Evolutionary conservation across 31 red algal species (phyloP).

Genomic region (Odonthalia washingtoniensis): DNA sequence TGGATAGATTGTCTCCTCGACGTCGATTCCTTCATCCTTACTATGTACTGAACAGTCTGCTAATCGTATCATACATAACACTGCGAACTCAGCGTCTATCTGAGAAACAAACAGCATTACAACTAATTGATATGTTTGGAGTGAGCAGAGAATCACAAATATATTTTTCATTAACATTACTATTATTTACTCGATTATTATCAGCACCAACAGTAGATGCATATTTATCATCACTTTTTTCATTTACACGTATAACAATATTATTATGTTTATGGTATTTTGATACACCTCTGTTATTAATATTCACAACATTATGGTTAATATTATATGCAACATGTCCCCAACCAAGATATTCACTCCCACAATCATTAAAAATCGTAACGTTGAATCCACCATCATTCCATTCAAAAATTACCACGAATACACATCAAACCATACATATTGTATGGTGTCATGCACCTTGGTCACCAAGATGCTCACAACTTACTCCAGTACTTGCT

Average conservation of each 20-base stretch:
- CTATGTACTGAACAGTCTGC: conserved; percentile 66
- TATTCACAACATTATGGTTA: conserved; percentile 61
- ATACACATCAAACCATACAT: conserved; percentile 60
- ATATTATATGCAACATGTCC: conserved; percentile 60
- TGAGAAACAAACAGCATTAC: conserved; percentile 33
- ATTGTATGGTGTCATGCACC: conserved; percentile 76
- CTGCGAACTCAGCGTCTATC: conserved; percentile 67
- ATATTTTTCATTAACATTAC: conserved; percentile 59
- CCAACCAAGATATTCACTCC: conserved; percentile 61
- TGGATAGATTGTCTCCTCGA: too few species aligned
- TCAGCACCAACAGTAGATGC: conserved; percentile 79
- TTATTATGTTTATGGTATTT: conserved; percentile 66
- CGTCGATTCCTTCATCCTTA: conserved; percentile 74
- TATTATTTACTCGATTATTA: conserved; percentile 63
- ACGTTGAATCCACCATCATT: conserved; percentile 68
- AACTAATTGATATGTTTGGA: conserved; percentile 63
- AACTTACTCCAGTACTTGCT: conserved; percentile 71
- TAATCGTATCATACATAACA: conserved; percentile 48
- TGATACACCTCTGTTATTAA: conserved; percentile 24
- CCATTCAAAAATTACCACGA: conserved; percentile 52
- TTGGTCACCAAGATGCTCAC: conserved; percentile 78
- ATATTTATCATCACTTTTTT: conserved; percentile 71
- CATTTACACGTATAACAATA: conserved; percentile 65
- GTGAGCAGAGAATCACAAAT: conserved; percentile 73
- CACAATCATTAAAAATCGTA: conserved; percentile 45